Base-by-base conservation (phyloP, 495 filamentous ascomycete genomes). In the Elaphomyces granulatus region DNA sequence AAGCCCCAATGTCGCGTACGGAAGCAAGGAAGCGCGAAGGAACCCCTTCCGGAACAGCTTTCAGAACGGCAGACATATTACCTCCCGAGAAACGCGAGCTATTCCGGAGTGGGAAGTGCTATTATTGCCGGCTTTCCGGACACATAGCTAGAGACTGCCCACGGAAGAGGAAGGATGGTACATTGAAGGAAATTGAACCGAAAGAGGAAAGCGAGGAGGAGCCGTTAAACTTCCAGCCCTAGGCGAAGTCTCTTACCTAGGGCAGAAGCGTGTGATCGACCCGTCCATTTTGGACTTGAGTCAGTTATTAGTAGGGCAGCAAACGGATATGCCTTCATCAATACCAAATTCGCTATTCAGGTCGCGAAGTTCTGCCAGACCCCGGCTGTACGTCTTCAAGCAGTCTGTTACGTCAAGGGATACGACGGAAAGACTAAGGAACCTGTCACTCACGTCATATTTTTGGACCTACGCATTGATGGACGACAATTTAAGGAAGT, bases 321-420 rank as follows among this genome's bases (percentile, higher is more conserved):
- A 38, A 8, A 28, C 20, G 12, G 23, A 43, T 18, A 43, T 28
- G 14, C 9, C 19, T 43, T 38, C 8, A 43, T 43, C 3, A 18
- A 43, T 33, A 38, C 35, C 8, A 3, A 31, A 10, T 20, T 32
- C n/a, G 34, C 34, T 8, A 38, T 37, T 18, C 20, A 36, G 12
- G 19, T 3, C 19, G n/a, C 14, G 21, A 36, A 4, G n/a, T 36
- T 36, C 2, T 15, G n/a, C n/a, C n/a, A n/a, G n/a, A n/a, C n/a
- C n/a, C n/a, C n/a, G n/a, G n/a, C n/a, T n/a, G n/a, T n/a, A n/a
- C n/a, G n/a, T n/a, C n/a, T n/a, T n/a, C n/a, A n/a, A n/a, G 1
- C 19, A 36, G 14, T 9, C 14, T 8, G 8, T 18, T 19, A 4
- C 15, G 1, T 19, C 60, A 32, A 70, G 63, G 53, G 64, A 68